Evolutionary conservation across 768 basidiomycete species (phyloP).

Genomic region (Steccherinum ochraceum): DNA sequence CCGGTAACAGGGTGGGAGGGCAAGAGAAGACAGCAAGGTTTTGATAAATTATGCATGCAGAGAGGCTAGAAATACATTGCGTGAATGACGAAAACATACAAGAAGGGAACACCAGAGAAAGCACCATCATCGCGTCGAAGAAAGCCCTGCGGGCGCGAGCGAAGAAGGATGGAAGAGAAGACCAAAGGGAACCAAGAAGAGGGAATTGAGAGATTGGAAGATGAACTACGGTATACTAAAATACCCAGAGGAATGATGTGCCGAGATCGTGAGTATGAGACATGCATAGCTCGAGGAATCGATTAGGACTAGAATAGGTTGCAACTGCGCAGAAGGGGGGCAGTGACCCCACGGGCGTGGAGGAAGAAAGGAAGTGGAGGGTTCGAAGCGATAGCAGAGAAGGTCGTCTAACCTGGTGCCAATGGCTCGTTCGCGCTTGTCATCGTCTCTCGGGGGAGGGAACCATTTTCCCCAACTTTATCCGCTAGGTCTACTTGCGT

Average conservation of each 20-base stretch:
- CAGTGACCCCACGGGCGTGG: not conserved
- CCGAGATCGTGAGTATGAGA: not conserved
- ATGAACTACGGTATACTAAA: not conserved
- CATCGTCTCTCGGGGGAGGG: too few species aligned
- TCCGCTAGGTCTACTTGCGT: too few species aligned
- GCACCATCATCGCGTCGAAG: too few species aligned
- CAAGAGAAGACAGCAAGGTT: too few species aligned
- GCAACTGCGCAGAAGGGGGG: not conserved
- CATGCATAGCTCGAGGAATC: not conserved
- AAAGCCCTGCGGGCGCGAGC: too few species aligned
- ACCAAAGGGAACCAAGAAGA: too few species aligned
- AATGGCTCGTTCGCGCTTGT: too few species aligned
- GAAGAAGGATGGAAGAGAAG: too few species aligned
- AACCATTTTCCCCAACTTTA: too few species aligned
- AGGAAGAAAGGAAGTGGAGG: not conserved
- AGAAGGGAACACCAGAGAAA: too few species aligned
- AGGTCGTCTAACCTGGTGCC: not conserved
- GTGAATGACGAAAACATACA: not conserved
- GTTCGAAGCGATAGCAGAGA: not conserved
- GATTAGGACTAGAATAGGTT: not conserved
- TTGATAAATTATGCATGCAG: not conserved
- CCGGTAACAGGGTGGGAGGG: too few species aligned
- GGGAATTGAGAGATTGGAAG: too few species aligned
- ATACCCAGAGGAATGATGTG: not conserved
- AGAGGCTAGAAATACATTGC: not conserved